Base-by-base conservation (phyloP, 495 filamentous ascomycete species). In the Aspergillus bridgeri region DNA sequence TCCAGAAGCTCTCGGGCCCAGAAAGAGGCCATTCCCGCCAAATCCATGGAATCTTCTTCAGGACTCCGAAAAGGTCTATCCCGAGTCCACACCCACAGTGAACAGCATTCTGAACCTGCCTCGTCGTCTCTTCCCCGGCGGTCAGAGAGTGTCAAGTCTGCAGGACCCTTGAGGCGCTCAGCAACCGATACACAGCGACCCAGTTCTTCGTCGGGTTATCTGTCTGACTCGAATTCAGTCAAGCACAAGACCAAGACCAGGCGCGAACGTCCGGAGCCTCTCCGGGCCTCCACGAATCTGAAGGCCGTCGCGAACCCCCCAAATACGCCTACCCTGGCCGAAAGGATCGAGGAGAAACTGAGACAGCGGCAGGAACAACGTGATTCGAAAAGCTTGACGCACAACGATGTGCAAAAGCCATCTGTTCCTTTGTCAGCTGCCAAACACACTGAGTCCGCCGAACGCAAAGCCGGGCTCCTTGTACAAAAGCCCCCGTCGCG, bases 281-380 rank as follows among this genome's bases (percentile, higher is more conserved):
- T 46, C 15, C 42, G 29, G 21, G 42, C 42, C 24, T 46, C 52
- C 29, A 33, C 20, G 20, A 43, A 42, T 9, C 49, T 33, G 17
- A 57, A 49, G 5, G 7, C 42, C 21, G 18, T 58, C 17, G 52
- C 48, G 46, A 51, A 53, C 42, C 23, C 24, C 19, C 46, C 43
- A 4, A 62, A 20, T 51, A 54, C 49, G 18, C 64, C 60, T 5
- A 72, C 69, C 7, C 60, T 76, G 21, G 72, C 74, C 1, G 69
- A 74, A 29, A 62, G 69, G 33, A 48, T 76, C 8, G 74, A 76
- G 38, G 73, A 77, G 53, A 75, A 75, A 50, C 60, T 75, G 11
- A 60, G 63, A 27, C 59, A 60, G 22, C 67, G 67, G 52, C 66
- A 68, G 22, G 66, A 69, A 42, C 62, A 53, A 25, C 67, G 66